These are phyloP conservation scores for Diplotaxis tenuifolia DNA, from an alignment of 345 rosid genomes.

Conservation along the genomic window DNA sequence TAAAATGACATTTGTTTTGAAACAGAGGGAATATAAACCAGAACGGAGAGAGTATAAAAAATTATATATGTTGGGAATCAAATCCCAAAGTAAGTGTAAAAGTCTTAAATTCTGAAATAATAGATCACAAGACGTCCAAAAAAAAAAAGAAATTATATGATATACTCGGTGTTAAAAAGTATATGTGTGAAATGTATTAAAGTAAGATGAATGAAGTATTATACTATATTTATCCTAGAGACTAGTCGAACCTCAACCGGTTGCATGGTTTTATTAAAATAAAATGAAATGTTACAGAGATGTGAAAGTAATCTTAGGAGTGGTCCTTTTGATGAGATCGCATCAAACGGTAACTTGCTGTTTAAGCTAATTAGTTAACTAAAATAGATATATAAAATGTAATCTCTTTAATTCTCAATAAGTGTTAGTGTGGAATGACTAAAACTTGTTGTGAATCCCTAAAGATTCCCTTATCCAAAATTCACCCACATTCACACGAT, in stretches of 20 bases:
- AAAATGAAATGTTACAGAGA: background rate
- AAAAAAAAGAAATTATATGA: too few species aligned
- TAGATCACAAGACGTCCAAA: too few species aligned
- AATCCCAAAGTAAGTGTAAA: too few species aligned
- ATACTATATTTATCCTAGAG: background rate
- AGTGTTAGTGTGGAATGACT: conserved; percentile 25
- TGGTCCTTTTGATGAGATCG: conserved; percentile 31
- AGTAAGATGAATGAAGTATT: too few species aligned
- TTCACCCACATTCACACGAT: conserved; percentile 13
- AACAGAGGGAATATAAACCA: too few species aligned
- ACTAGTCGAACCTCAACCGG: background rate
- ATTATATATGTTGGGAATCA: too few species aligned
- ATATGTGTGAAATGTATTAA: too few species aligned
- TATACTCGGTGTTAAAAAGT: too few species aligned
- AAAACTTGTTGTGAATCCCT: conserved; percentile 28
- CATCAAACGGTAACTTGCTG: conserved; percentile 28
- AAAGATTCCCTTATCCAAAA: conserved; percentile 38
- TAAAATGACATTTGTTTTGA: too few species aligned
- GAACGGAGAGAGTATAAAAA: too few species aligned
- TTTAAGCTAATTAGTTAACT: conserved; percentile 27
- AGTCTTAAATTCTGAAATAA: too few species aligned
- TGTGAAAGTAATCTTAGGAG: conserved; percentile 10
- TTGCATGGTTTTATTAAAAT: background rate
- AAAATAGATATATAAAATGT: conserved; percentile 4
- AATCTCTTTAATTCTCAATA: conserved; percentile 12